These are phyloP conservation scores for Tieghemiomyces parasiticus DNA, from an alignment of 192 early-diverging fungal species.

Conservation along the genomic window DNA sequence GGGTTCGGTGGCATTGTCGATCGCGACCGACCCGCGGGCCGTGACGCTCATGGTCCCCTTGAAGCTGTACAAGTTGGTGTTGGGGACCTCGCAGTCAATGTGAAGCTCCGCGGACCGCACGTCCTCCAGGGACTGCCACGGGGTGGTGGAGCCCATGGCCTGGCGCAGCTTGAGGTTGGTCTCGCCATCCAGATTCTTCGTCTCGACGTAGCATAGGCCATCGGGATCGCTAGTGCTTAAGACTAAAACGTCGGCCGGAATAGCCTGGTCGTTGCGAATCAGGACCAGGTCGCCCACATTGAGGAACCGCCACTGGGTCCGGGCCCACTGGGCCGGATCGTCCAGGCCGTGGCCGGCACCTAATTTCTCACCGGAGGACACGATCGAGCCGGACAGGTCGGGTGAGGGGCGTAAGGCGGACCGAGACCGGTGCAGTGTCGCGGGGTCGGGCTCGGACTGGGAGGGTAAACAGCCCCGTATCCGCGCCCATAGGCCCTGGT, in stretches of 20 bases:
- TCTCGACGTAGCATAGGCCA: constrained; percentile 85
- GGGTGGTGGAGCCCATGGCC: constrained; percentile 42
- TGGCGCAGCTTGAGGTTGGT: constrained; percentile 89
- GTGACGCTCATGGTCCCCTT: constrained; percentile 41
- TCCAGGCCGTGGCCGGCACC: constrained; percentile 12
- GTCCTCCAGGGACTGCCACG: constrained; percentile 35
- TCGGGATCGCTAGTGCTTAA: constrained; percentile 73
- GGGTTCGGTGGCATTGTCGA: constrained; percentile 4
- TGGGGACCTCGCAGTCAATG: constrained; percentile 76
- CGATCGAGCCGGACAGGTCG: constrained; percentile 25
- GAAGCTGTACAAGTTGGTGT: constrained; percentile 78
- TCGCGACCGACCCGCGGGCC: constrained; percentile 2
- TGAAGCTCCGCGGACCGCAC: constrained; percentile 41
- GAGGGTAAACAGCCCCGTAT: constrained; percentile 11
- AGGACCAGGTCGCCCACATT: constrained; percentile 81
- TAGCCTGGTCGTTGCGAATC: constrained; percentile 64
- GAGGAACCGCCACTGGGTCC: constrained; percentile 67
- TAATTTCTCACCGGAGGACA: constrained; percentile 26
- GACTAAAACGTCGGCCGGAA: constrained; percentile 87
- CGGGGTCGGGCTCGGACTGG: neutral
- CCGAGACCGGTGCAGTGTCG: constrained; percentile 6
- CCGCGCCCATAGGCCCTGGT: constrained; percentile 9
- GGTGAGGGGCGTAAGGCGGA: constrained; percentile 15
- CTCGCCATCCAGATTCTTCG: constrained; percentile 96
- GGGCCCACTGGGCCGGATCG: constrained; percentile 34